Evolutionary conservation across 352 stramenopile genomes (phyloP).

Genomic region (Phytophthora meadii): DNA sequence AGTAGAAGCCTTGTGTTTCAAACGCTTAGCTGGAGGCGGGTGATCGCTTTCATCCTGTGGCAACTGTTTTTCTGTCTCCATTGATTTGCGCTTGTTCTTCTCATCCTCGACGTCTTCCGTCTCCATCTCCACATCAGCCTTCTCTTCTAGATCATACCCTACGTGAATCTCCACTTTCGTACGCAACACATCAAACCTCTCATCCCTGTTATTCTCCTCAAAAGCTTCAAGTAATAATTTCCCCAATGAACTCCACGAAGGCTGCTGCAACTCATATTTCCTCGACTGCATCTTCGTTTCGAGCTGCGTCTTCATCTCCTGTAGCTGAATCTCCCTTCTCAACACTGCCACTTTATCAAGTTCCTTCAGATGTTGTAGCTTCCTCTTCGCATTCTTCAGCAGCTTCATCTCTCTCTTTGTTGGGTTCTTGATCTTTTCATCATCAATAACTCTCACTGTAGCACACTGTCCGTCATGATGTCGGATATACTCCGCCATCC

Average conservation of each 20-base stretch:
- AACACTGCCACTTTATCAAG: constrained; percentile 30
- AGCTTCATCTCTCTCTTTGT: constrained; percentile 16
- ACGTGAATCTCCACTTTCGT: constrained; percentile 38
- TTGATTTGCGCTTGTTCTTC: constrained; percentile 5
- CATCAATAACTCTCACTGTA: constrained; percentile 40
- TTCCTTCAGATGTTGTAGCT: constrained; percentile 33
- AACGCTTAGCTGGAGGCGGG: constrained; percentile 17
- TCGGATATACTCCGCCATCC: constrained; percentile 52
- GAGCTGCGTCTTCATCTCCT: constrained; percentile 25
- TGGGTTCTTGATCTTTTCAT: neutral
- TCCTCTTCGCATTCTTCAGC: constrained; percentile 21
- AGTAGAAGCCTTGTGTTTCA: constrained; percentile 16
- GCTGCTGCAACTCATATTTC: constrained; percentile 50
- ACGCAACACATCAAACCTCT: constrained; percentile 21
- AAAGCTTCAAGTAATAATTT: constrained; percentile 71
- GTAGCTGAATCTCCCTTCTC: constrained; percentile 36
- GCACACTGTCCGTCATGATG: constrained; percentile 53
- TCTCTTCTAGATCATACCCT: constrained; percentile 20
- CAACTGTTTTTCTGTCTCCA: constrained; percentile 1
- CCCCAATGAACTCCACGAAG: constrained; percentile 60
- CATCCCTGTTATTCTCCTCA: constrained; percentile 57
- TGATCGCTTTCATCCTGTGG: constrained; percentile 7
- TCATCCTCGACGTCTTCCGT: neutral
- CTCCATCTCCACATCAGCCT: constrained; percentile 6
- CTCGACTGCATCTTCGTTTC: constrained; percentile 20